Evolutionary conservation across 129 eudicot genomes (phyloP).

Genomic region (Lactuca saligna): DNA sequence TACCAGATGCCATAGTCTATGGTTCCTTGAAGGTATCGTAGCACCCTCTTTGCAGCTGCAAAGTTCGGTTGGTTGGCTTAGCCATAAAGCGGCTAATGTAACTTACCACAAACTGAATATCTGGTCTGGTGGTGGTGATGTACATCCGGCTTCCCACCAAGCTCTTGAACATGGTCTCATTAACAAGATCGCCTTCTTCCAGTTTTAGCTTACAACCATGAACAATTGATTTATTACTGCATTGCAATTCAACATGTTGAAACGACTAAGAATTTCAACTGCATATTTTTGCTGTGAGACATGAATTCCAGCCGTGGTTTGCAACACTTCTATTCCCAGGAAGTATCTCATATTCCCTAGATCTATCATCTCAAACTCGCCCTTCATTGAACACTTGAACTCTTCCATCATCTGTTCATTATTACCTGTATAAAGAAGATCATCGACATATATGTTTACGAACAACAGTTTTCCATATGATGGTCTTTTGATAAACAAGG

Average conservation of each 20-base stretch:
- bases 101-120: conserved; percentile 1
- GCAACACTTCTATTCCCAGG: neutral
- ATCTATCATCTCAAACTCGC: neutral
- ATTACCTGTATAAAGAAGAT: neutral
- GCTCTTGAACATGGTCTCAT: conserved; percentile 8
- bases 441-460: conserved; percentile 7
- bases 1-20: neutral
- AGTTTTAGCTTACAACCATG: neutral
- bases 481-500: too few species aligned
- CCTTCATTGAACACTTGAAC: conserved; percentile 3
- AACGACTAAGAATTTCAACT: neutral
- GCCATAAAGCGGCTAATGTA: conserved; percentile 5
- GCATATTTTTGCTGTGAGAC: conserved; percentile 2
- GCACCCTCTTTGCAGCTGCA: conserved; percentile 2
- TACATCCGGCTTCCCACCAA: conserved; percentile 14
- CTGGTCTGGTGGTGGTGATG: conserved; percentile 7
- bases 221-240: neutral
- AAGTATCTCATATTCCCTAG: conserved; percentile 1
- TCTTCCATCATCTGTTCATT: neutral
- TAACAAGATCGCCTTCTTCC: neutral
- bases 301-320: neutral
- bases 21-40: conserved; percentile 8
- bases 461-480: neutral
- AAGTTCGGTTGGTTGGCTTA: neutral
- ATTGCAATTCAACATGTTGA: neutral